Base-by-base conservation (phyloP, 169 alveolate species). In the Cryptosporidium baileyi region DNA sequence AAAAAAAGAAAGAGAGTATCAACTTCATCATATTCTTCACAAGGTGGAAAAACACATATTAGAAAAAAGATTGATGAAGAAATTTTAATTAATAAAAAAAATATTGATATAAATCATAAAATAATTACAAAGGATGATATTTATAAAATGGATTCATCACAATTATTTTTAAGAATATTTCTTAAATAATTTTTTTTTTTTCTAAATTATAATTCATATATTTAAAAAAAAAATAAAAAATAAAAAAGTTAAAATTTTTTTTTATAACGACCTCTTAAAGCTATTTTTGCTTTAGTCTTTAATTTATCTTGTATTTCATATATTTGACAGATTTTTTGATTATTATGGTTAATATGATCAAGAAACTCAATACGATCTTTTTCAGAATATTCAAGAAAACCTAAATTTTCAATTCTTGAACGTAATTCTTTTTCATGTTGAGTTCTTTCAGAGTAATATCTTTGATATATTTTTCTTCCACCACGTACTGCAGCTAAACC, bases 401-500 rank as follows among this genome's bases (percentile, higher is more conserved):
- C 41, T 17, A 52, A 34, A 52, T 67, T 51, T 19, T 51, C 82
- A 13, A 36, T 67, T 30, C 41, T n/a, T 17, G 82, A 47, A 3
- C 82, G 34, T 38, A 67, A 67, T n/a, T 52, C 34, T 15, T 52
- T 47, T 17, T 67, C 82, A 52, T 30, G 32, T 0, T 38, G 38
- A 36, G 67, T 67, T 32, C 63, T 67, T 11, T 30, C 63, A 38
- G 26, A 7, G 11, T 47, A 17, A n/a, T 49, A 30, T 51, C 82
- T 67, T 17, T 67, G 63, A 4, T 32, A 8, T 11, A 67, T 67
- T 34, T 52, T 67, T 38, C 82, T 67, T n/a, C 82, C 82, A 24
- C 82, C 82, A 36, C 82, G 63, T 32, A 67, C 65, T n/a, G 82
- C 82, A 17, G 36, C 65, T 19, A 67, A 30, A 11, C 82, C 82